Evolutionary conservation across 495 filamentous ascomycete species (phyloP).

Genomic region (Oidiodendron maius): DNA sequence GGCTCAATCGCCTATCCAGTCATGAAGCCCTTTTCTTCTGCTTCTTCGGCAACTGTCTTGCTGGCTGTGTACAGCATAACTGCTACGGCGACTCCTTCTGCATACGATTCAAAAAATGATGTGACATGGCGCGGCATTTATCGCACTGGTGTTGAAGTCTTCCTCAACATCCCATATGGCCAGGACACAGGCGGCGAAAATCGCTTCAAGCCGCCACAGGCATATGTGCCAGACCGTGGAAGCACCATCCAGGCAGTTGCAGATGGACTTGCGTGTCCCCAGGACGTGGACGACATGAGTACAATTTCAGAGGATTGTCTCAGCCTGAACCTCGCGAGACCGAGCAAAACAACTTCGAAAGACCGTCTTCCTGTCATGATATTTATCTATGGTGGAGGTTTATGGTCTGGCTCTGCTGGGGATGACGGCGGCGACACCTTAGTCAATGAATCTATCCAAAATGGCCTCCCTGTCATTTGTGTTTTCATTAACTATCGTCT

Average conservation of each 20-base stretch:
- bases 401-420: constrained; percentile 24
- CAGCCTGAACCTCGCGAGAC: constrained; percentile 55
- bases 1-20: no score
- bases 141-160: not conserved
- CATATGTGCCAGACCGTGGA: not conserved
- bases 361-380: constrained; percentile 52
- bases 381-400: constrained; percentile 59
- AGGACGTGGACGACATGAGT: no score
- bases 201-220: not conserved
- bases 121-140: not conserved
- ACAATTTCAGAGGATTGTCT: constrained; percentile 56
- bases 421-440: constrained; percentile 36
- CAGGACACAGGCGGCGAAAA: not conserved
- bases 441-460: constrained; percentile 37
- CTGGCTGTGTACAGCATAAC: no score
- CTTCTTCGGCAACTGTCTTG: no score
- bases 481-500: constrained; percentile 58
- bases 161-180: not conserved
- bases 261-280: not conserved
- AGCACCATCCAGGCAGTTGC: not conserved
- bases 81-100: not conserved
- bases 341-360: constrained; percentile 31
- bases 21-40: no score
- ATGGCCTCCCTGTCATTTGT: constrained; percentile 55
- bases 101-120: not conserved